Base-by-base conservation (phyloP, 2,329 filamentous ascomycete species). In the Colletotrichum higginsianum region DNA sequence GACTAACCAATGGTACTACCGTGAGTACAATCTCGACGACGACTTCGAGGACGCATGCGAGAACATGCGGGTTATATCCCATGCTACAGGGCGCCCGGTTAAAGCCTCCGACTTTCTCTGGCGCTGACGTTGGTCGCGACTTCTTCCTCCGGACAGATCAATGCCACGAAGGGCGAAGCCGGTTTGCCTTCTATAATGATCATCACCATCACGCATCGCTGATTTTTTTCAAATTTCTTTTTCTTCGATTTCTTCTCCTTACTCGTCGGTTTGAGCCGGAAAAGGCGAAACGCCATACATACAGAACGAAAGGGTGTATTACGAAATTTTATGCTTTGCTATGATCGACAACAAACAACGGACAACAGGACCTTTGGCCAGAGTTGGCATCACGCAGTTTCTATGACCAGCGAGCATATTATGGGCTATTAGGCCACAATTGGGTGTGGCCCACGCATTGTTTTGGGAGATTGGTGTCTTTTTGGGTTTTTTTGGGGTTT, bases 1-100 rank as follows among this genome's bases (percentile, higher is more conserved):
- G 38, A 71, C 64, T 11, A 53, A 40, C 50, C 64, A 67, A 16
- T 71, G 68, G 68, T 71, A 71, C 9, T 71, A 58, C 15, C 64
- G 68, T 38, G 68, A 71, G 47, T 71, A 71, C 46, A 71, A 71
- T 16, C 65, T 71, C 52, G 68, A 71, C 44, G 65, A 71, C 13
- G 64, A 68, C 53, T 71, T 71, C 18, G 68, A 71, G 35, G 65
- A 71, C 18, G 68, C 68, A 21, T 62, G 35, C 58, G 68, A 71
- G 65, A 71, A 71, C 16, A 26, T n/a, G 11, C 52, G 68, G 35
- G 35, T 71, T 26, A 4, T 71, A 7, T 67, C 68, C 11, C 44
- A 52, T 47, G 65, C 68, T 26, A 71, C 68, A 13, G 68, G 68
- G 2, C 65, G 68, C 35, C 64, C 64, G 15, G 68, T 68, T 18